phyloP scores from a whole-genome alignment of 352 stramenopile species.

The Globisporangium paddicum region DNA sequence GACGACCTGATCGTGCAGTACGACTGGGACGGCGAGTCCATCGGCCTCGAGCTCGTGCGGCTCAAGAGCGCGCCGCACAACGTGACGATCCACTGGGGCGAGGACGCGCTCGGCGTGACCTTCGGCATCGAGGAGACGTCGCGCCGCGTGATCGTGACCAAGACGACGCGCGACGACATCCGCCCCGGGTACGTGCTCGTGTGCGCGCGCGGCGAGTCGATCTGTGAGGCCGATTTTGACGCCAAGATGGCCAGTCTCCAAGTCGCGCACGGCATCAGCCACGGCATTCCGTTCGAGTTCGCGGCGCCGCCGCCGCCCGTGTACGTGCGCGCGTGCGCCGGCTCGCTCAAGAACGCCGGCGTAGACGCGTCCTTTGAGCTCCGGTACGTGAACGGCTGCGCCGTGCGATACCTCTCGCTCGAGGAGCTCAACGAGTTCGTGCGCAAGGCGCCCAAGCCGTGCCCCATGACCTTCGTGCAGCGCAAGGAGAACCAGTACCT shows the following conservation, averaged over 20 bases:
- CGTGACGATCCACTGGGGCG: slow-evolving; percentile 37
- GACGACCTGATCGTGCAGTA: slow-evolving; percentile 56
- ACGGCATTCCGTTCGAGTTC: slow-evolving; percentile 60
- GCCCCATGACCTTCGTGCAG: slow-evolving; percentile 57
- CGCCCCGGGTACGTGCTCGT: slow-evolving; percentile 53
- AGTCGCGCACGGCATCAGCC: slow-evolving; percentile 35
- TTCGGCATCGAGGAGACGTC: slow-evolving; percentile 74
- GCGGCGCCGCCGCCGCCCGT: slow-evolving; percentile 41
- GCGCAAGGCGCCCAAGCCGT: slow-evolving; percentile 48
- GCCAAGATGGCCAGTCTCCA: slow-evolving; percentile 47
- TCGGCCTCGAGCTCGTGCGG: slow-evolving; percentile 57
- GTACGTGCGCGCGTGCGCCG: slow-evolving; percentile 43
- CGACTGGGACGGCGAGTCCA: slow-evolving; percentile 44
- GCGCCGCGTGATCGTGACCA: slow-evolving; percentile 59
- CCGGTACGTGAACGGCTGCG: slow-evolving; percentile 42
- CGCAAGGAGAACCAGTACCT: slow-evolving; percentile 45
- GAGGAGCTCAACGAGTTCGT: slow-evolving; percentile 62
- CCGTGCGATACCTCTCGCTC: slow-evolving; percentile 61
- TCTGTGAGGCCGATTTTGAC: slow-evolving; percentile 55
- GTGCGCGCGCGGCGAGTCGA: slow-evolving; percentile 27
- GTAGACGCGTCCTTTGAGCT: slow-evolving; percentile 64
- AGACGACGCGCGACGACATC: slow-evolving; percentile 48
- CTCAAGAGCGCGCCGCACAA: slow-evolving; percentile 20
- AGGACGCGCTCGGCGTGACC: slow-evolving; percentile 51
- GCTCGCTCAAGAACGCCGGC: slow-evolving; percentile 37